Conservation (phyloP, 768 basidiomycete genomes). For the Podaxis pistillaris region DNA sequence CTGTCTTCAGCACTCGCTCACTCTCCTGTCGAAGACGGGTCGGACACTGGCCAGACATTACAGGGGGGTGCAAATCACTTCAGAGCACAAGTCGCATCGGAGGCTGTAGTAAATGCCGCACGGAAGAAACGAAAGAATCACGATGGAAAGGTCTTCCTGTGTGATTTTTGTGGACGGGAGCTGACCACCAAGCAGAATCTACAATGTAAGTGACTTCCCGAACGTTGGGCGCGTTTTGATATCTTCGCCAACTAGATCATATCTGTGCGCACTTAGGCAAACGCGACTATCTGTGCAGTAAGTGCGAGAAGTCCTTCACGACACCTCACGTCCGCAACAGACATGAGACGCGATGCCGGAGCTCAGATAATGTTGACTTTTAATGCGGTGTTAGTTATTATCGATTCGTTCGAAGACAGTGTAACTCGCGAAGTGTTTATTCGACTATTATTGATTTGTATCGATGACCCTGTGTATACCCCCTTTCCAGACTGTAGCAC, state of each 20-base stretch:
- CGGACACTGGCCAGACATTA: not conserved
- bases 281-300: conserved; percentile 5
- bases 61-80: not conserved
- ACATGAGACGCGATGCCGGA: not conserved
- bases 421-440: not conserved
- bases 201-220: conserved; percentile 1
- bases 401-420: not conserved
- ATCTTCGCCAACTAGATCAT: not conserved
- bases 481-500: too few relatives aligned
- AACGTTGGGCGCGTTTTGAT: not conserved
- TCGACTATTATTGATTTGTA: conserved; percentile 2
- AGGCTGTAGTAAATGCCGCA: conserved; percentile 6
- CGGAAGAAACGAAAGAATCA: conserved; percentile 9
- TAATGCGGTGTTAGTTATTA: not conserved
- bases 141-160: conserved; percentile 6
- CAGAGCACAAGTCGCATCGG: conserved; percentile 6
- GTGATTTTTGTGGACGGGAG: not conserved
- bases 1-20: not conserved
- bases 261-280: conserved; percentile 6
- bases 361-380: not conserved
- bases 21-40: not conserved
- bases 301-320: conserved; percentile 10
- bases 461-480: not conserved
- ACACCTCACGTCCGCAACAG: conserved; percentile 15
- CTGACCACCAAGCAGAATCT: conserved; percentile 14